These are phyloP conservation scores for Monilinia aucupariae DNA, from an alignment of 2,329 filamentous ascomycete genomes.

Conservation along the genomic window DNA sequence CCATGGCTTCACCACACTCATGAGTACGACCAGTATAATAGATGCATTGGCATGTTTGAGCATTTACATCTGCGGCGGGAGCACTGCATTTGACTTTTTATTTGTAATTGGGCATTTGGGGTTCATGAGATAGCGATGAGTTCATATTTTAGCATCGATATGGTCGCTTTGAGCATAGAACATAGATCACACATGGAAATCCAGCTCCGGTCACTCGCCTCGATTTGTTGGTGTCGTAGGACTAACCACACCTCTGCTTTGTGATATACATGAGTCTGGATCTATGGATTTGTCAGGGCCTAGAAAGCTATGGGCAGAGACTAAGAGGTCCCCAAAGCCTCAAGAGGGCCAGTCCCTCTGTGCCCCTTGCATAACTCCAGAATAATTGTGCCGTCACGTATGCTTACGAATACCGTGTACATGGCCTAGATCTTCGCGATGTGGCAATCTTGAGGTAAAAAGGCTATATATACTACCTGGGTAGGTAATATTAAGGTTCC, in stretches of 20 bases:
- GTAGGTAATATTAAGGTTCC: not conserved
- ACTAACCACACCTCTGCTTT: not conserved
- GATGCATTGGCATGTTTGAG: not conserved
- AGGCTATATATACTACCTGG: too few species aligned
- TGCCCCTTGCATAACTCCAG: not conserved
- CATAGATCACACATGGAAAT: not conserved
- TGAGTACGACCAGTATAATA: not conserved
- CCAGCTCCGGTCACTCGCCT: not conserved
- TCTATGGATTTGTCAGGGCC: not conserved
- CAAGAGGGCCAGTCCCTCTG: not conserved
- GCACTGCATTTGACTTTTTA: conserved; percentile 2
- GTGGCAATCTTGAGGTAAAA: too few species aligned
- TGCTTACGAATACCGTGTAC: not conserved
- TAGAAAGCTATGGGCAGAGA: not conserved
- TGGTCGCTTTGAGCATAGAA: not conserved
- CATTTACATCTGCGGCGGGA: not conserved
- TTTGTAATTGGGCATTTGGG: conserved; percentile 5
- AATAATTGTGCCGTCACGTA: not conserved
- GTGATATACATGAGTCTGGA: conserved; percentile 10
- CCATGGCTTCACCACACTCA: not conserved
- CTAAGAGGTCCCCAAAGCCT: too few species aligned
- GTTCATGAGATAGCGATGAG: conserved; percentile 6
- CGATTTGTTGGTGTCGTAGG: not conserved
- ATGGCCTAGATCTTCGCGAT: too few species aligned
- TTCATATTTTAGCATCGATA: not conserved